These are phyloP conservation scores for Posidonia australis DNA, from an alignment of 106 monocot genomes.

Conservation along the genomic window DNA sequence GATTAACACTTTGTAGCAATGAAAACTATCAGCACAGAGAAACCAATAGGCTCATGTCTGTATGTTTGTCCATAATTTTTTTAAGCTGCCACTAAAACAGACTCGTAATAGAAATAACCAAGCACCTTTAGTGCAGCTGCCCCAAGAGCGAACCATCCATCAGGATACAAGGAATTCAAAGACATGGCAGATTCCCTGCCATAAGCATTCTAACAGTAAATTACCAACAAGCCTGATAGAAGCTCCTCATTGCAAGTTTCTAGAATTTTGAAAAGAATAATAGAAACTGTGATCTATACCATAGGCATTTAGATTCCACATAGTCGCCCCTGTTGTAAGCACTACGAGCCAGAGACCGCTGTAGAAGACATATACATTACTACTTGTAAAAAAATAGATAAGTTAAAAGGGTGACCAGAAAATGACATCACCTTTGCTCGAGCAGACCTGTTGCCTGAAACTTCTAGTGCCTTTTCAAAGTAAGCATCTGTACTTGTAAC, in stretches of 20 bases:
- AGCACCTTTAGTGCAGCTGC: constrained; percentile 84
- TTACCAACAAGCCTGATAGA: background rate
- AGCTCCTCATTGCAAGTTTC: background rate
- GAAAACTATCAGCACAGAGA: background rate
- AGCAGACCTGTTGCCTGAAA: constrained; percentile 80
- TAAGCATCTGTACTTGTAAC: constrained; percentile 67
- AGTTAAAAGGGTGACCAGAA: background rate
- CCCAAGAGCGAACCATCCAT: constrained; percentile 96
- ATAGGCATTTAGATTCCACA: constrained; percentile 58
- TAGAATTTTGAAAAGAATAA: background rate
- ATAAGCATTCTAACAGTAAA: background rate
- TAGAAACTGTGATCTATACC: constrained; percentile 28
- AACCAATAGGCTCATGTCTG: background rate
- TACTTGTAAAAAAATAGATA: background rate
- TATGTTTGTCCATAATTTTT: background rate
- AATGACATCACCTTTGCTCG: constrained; percentile 61
- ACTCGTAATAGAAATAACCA: background rate
- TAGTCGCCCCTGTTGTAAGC: constrained; percentile 89
- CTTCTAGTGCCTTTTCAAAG: constrained; percentile 87
- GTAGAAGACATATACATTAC: constrained; percentile 3
- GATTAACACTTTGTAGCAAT: no score
- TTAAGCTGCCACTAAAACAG: background rate
- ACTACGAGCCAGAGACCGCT: constrained; percentile 91
- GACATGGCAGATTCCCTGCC: constrained; percentile 87
- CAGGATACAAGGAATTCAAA: constrained; percentile 77